Conservation (phyloP, 768 basidiomycete genomes). For the Strobilomyces confusus region DNA sequence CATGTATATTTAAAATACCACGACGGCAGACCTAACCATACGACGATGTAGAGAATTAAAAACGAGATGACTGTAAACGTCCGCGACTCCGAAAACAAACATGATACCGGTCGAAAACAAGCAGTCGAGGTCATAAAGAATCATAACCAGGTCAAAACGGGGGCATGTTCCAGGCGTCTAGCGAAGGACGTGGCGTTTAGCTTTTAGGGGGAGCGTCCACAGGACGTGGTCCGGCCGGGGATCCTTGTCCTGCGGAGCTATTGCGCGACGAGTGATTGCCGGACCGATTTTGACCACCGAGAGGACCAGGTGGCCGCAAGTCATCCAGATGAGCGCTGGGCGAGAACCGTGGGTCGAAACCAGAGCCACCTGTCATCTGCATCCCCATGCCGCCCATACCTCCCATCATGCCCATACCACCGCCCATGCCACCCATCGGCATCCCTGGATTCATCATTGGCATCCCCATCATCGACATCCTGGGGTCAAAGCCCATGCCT, state of each 20-base stretch:
- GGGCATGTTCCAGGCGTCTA: constrained; percentile 7
- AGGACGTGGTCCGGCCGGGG: constrained; percentile 41
- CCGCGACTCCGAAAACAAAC: constrained; percentile 12
- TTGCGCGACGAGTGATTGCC: constrained; percentile 40
- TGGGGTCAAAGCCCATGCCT: constrained; percentile 60
- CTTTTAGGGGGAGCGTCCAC: constrained; percentile 29
- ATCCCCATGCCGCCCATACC: constrained; percentile 42
- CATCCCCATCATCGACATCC: constrained; percentile 82
- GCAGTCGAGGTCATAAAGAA: constrained; percentile 10
- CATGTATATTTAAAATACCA: constrained; percentile 2
- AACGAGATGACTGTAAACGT: constrained; percentile 15
- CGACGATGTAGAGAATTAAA: constrained; percentile 19
- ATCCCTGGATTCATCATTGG: constrained; percentile 54
- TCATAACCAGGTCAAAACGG: constrained; percentile 3
- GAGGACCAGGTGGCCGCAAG: constrained; percentile 26
- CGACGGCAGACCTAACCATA: not conserved
- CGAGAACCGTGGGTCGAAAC: constrained; percentile 56
- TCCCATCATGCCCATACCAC: constrained; percentile 38
- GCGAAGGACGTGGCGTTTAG: constrained; percentile 4
- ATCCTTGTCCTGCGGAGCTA: constrained; percentile 51
- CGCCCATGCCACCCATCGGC: constrained; percentile 42
- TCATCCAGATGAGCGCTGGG: constrained; percentile 32
- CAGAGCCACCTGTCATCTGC: constrained; percentile 63
- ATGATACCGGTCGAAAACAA: constrained; percentile 15
- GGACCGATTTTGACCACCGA: constrained; percentile 25